Base-by-base conservation (phyloP, 345 rosid species). In the Moricandia moricandioides region DNA sequence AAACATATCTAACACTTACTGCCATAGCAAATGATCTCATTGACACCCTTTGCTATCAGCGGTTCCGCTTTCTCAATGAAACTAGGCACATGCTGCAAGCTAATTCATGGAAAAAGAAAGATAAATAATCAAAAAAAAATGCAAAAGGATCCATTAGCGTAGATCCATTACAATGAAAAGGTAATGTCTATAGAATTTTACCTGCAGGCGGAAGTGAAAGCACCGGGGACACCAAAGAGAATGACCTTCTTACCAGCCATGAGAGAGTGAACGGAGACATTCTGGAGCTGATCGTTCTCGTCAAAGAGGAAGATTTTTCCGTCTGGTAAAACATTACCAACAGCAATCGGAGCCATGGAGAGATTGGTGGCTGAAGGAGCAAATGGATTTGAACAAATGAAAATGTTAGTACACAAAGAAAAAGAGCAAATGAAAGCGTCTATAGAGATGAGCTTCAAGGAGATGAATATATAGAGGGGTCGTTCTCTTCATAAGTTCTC, bases 161-260 rank as follows among this genome's bases (percentile, higher is more conserved):
- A 37, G 67, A 55, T 55, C 31, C 6, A 24, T 4, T 21, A 24
- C 8, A 54, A 61, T 34, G 31, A 26, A 30, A 54, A 34, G 27
- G 9, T 1, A 14, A 40, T 45, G 52, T 45, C 18, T 45, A 14
- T 45, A 31, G 13, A 58, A 17, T 14, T 52, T 16, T 73, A 91
- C 99, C 99, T 95, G 93, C 99, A 95, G 56, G 99, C 90, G 21
- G 99, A 97, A 26, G 99, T 95, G 82, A 95, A 95, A 67, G 99
- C 99, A 54, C 99, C 99, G 75, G 99, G 99, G 43, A 95, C 97
- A 26, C 96, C 99, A 52, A 95, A 86, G 74, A 95, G 77, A 69
- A 95, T 34, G 78, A 89, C 84, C 83, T 88, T 92, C 79, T 92
- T 95, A 69, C 96, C 97, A 64, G 92, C 84, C 64, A 90, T 88